These are phyloP conservation scores for Phytophthora cactorum DNA, from an alignment of 352 stramenopile species.

Conservation along the genomic window DNA sequence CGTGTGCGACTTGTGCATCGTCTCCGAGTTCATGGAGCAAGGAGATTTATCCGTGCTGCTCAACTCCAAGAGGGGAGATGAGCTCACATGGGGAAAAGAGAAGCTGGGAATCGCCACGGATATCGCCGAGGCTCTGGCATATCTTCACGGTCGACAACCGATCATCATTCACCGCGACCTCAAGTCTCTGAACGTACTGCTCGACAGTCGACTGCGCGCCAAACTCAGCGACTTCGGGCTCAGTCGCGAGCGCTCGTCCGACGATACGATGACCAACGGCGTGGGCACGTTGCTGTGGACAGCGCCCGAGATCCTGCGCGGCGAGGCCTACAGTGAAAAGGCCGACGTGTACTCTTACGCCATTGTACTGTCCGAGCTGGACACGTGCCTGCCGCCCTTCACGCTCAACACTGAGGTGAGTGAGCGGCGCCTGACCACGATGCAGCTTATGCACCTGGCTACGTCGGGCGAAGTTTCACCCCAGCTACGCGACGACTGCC, in stretches of 20 bases:
- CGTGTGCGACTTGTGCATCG: constrained; percentile 58
- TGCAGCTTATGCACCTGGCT: constrained; percentile 66
- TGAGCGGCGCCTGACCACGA: constrained; percentile 45
- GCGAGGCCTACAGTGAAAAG: constrained; percentile 61
- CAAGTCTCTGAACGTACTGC: constrained; percentile 72
- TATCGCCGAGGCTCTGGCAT: constrained; percentile 66
- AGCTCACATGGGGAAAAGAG: constrained; percentile 48
- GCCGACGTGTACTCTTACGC: constrained; percentile 72
- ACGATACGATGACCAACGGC: constrained; percentile 73
- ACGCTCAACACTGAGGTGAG: constrained; percentile 55
- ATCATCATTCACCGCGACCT: constrained; percentile 73
- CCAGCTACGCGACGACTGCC: constrained; percentile 46
- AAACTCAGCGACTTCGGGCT: constrained; percentile 73
- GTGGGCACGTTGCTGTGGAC: constrained; percentile 71
- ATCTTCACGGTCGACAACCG: constrained; percentile 61
- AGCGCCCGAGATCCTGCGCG: constrained; percentile 60
- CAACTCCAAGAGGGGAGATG: constrained; percentile 41
- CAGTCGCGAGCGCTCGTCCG: constrained; percentile 56
- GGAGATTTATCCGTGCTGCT: constrained; percentile 64
- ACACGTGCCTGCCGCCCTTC: constrained; percentile 66
- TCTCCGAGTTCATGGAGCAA: constrained; percentile 68
- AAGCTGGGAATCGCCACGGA: constrained; percentile 69
- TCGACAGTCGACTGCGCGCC: constrained; percentile 47
- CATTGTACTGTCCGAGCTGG: constrained; percentile 67
- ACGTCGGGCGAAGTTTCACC: constrained; percentile 51